phyloP scores from a whole-genome alignment of 768 basidiomycete genomes.

The Daedaleopsis nitida region DNA sequence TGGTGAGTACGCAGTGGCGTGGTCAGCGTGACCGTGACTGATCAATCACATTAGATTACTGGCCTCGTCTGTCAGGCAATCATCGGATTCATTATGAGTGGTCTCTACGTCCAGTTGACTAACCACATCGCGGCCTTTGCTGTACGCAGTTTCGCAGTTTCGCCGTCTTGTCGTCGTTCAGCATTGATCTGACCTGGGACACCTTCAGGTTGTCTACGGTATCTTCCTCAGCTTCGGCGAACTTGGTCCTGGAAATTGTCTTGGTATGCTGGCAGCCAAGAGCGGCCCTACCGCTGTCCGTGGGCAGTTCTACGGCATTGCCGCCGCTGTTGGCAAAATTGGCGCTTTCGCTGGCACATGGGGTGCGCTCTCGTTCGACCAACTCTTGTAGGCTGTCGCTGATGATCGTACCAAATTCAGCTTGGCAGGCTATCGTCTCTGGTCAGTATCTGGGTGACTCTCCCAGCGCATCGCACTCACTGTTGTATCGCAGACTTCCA shows the following conservation, averaged over 20 bases:
- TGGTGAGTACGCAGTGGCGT: constrained; percentile 45
- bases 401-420: constrained; percentile 32
- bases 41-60: constrained; percentile 47
- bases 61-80: constrained; percentile 70
- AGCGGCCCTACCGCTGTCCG: constrained; percentile 83
- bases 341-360: constrained; percentile 85
- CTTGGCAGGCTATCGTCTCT: constrained; percentile 66
- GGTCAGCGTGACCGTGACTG: background rate
- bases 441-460: constrained; percentile 35
- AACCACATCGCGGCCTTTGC: constrained; percentile 74
- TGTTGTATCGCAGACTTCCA: background rate
- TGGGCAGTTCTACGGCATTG: constrained; percentile 84
- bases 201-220: constrained; percentile 74
- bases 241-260: constrained; percentile 85
- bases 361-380: constrained; percentile 45
- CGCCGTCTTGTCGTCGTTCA: background rate
- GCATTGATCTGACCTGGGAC: background rate
- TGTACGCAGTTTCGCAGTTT: constrained; percentile 37
- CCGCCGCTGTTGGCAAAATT: constrained; percentile 84
- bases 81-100: constrained; percentile 90
- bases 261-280: constrained; percentile 86
- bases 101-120: constrained; percentile 65
- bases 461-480: background rate
- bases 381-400: background rate
- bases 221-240: constrained; percentile 91